Percentiles rank a stretch among this genome's conserved stretches.
These are phyloP conservation scores for Guyanaporus albipodus DNA, from an alignment of 768 basidiomycete species.

Conservation along the genomic window DNA sequence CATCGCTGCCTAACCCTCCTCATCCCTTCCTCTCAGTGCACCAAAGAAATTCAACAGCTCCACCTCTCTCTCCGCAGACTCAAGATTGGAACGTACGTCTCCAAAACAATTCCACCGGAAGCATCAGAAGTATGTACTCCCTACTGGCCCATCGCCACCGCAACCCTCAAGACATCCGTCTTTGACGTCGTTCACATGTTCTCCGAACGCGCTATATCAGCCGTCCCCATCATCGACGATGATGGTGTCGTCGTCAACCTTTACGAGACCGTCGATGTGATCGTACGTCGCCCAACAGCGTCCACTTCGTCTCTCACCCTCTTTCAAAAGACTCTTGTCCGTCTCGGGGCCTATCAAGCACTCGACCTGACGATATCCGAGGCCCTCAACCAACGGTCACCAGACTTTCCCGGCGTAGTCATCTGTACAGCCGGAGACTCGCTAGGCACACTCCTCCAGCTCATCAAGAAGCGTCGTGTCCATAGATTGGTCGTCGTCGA, in stretches of 20 bases:
- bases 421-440: slow-evolving; percentile 93
- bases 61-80: slow-evolving; percentile 79
- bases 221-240: slow-evolving; percentile 93
- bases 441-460: slow-evolving; percentile 80
- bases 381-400: slow-evolving; percentile 86
- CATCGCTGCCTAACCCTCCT: slow-evolving; percentile 3
- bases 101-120: slow-evolving; percentile 44
- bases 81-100: slow-evolving; percentile 91
- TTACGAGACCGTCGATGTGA: slow-evolving; percentile 99
- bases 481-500: slow-evolving; percentile 95
- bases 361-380: slow-evolving; percentile 91
- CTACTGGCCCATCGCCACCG: slow-evolving; percentile 89
- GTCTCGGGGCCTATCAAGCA: slow-evolving; percentile 92
- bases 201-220: slow-evolving; percentile 90
- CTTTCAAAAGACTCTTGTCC: slow-evolving; percentile 75
- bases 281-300: slow-evolving; percentile 44
- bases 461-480: slow-evolving; percentile 90
- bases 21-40: slow-evolving; percentile 55
- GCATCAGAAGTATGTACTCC: slow-evolving; percentile 57
- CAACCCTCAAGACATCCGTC: slow-evolving; percentile 85
- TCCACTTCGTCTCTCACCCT: slow-evolving; percentile 4
- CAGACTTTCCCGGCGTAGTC: slow-evolving; percentile 96
- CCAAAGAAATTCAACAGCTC: slow-evolving; percentile 76
- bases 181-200: slow-evolving; percentile 99
- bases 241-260: slow-evolving; percentile 92